These are phyloP conservation scores for Tetrapisispora arboricola DNA, from an alignment of 805 yeast species.

Conservation along the genomic window DNA sequence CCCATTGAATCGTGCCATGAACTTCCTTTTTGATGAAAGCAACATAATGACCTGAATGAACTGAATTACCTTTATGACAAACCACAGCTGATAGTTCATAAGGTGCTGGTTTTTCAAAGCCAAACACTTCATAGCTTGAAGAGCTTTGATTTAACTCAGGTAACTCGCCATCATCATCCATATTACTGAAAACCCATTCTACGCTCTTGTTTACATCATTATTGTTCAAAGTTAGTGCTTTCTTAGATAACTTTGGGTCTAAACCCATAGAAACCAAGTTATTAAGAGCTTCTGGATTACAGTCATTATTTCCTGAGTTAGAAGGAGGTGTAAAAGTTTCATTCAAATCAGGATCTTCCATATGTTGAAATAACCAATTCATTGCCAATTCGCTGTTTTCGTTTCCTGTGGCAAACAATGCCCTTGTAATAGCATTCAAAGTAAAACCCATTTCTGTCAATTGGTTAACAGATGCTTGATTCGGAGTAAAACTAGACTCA, in stretches of 20 bases:
- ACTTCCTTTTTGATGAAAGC: constrained; percentile 46
- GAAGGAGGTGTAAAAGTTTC: constrained; percentile 38
- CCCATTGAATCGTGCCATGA: constrained; percentile 46
- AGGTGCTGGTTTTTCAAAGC: constrained; percentile 7
- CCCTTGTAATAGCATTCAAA: constrained; percentile 51
- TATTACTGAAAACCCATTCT: constrained; percentile 82
- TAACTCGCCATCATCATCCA: constrained; percentile 63
- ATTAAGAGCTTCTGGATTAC: constrained; percentile 21
- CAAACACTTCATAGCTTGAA: constrained; percentile 6
- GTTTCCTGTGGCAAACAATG: constrained; percentile 61
- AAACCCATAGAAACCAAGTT: constrained; percentile 62
- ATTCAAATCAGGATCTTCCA: constrained; percentile 78
- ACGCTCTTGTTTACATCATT: constrained; percentile 67
- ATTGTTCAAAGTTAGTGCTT: constrained; percentile 53
- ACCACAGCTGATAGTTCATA: constrained; percentile 50
- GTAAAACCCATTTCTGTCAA: constrained; percentile 85
- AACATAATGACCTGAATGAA: constrained; percentile 90
- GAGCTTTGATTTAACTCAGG: constrained; percentile 15
- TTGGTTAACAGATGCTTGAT: constrained; percentile 42
- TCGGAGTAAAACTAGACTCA: constrained; percentile 38
- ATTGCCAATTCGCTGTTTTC: constrained; percentile 56
- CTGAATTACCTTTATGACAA: constrained; percentile 83
- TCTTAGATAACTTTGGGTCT: constrained; percentile 47
- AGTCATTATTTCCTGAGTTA: constrained; percentile 1
- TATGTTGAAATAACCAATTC: constrained; percentile 83